A percentile compares a stretch with the other conserved stretches of the same genome.
These are phyloP conservation scores for Penicillium digitatum DNA, from an alignment of 2,329 filamentous ascomycete species.

Conservation along the genomic window DNA sequence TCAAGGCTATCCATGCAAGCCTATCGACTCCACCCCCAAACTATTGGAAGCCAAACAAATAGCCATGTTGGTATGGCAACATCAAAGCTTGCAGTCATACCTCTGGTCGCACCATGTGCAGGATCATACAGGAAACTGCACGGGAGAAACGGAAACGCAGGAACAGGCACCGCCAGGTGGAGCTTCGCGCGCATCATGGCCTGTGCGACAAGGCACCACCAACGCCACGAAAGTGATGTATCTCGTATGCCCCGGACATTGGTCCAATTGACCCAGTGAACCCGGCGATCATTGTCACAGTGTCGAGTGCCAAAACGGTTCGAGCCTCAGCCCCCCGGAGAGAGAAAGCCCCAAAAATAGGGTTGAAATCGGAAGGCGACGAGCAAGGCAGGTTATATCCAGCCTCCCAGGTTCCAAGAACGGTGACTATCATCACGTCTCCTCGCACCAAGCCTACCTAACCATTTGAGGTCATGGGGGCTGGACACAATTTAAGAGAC, in stretches of 20 bases:
- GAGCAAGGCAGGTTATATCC: not conserved
- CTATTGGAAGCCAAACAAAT: slow-evolving; percentile 1
- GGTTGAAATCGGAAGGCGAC: not conserved
- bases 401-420: not conserved
- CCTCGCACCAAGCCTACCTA: not conserved
- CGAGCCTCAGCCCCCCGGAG: not conserved
- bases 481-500: not conserved
- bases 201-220: slow-evolving; percentile 17
- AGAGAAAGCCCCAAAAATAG: not conserved
- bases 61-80: slow-evolving; percentile 20
- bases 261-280: not conserved
- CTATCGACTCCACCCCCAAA: not conserved
- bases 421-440: not conserved
- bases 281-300: not conserved
- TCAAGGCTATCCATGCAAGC: not conserved
- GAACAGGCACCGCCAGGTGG: slow-evolving; percentile 11
- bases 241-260: slow-evolving; percentile 5
- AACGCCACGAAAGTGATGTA: slow-evolving; percentile 19
- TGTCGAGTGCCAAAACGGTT: not conserved
- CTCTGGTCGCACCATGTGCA: slow-evolving; percentile 8
- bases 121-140: slow-evolving; percentile 12
- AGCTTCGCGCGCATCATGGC: slow-evolving; percentile 14
- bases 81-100: not conserved
- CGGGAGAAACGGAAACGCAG: not conserved
- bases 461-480: not conserved